Evolutionary conservation across 2,329 filamentous ascomycete genomes (phyloP), one percentile per base, ranked within the genome.

Genomic region (Colletotrichum musae): DNA sequence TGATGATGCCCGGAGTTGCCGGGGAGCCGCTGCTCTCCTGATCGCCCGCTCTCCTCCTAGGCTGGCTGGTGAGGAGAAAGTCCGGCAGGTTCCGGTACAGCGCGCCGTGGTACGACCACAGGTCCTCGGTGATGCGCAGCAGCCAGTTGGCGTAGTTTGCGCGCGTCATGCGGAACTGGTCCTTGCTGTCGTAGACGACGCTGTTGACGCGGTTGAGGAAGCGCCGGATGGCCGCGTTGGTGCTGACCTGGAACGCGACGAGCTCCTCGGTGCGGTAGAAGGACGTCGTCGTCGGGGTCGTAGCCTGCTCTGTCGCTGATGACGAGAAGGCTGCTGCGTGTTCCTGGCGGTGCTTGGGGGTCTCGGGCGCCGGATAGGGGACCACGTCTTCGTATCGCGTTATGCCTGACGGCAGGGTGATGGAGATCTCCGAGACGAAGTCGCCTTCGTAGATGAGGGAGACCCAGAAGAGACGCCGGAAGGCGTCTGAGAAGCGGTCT

Each of bases 171-270:
- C 74, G 63, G 5, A 71, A 73, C 5, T 74, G 64, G 15, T 78
- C 77, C 9, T 74, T 76, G 5, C 70, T 73, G 26, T 77, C 74
- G 51, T 78, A 78, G 1, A 78, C 72, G 1, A 76, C 72, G 6
- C 75, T 77, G 28, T 78, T 76, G 3, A 77, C 75, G 1, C 76
- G 73, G 5, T 78, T 78, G 0, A 78, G 53, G 36, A 78, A 77
- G 0, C 77, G 73, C 4, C 77, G 69, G 13, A 78, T 78, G 1
- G 77, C 74, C 1, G 77, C 75, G 52, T 77, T 78, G 2, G 76
- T 78, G 15, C 73, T 77, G 21, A 78, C 75, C 4, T 78, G 77
- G 13, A 78, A 78, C 0, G 75, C 76, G 0, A 77, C 73, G 1
- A 78, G 65, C 24, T 77, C 75, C 52, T 78, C 74, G 45, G 41